Base-by-base conservation (phyloP, 768 basidiomycete genomes). In the Boletus subparvulus region DNA sequence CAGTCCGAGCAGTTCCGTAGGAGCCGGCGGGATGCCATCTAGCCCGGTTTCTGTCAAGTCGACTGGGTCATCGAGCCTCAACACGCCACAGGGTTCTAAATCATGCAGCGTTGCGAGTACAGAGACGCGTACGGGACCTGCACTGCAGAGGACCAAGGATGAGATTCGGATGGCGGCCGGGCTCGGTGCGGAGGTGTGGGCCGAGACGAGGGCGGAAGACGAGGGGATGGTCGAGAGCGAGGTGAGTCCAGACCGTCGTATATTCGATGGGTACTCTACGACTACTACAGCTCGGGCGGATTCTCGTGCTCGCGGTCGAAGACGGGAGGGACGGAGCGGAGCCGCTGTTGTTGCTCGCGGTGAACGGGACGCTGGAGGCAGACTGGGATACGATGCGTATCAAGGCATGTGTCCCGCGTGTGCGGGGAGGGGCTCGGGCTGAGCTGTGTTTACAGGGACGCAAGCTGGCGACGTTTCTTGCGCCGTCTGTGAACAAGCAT, bases 181-280 rank as follows among this genome's bases (percentile, higher is more conserved):
- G 16, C 72, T 92, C 32, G 83, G 83, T 41, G 82, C 83, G 11
- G 89, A 91, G 69, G 77, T 90, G 35, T 92, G 90, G 90, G 83
- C 83, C 49, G 90, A 92, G 71, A 88, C 85, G 28, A 78, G 76
- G 57, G 84, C 81, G 24, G 78, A 71, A 10, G 60, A 42, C 6
- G 65, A 65, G 19, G 88, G 87, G 17, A 87, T 87, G 84, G 86
- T 85, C 4, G 89, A 92, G 57, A 85, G 86, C 68, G 89, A 92
- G 81, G 90, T 90, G 62, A 63, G 77, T 69, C 24, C 43, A 10
- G 6, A 21, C 24, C 5, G 24, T 45, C 9, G 21, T 21, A 21
- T 21, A 21, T 47, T 39, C 26, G 37, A 43, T 24, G 51, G 32
- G 35, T 58, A 40, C 36, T 16, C 52, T 57, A 55, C 30, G 30